Evolutionary conservation across 2,329 filamentous ascomycete genomes (phyloP), one percentile per base, ranked within the genome.

Genomic region (Blastomyces gilchristii): DNA sequence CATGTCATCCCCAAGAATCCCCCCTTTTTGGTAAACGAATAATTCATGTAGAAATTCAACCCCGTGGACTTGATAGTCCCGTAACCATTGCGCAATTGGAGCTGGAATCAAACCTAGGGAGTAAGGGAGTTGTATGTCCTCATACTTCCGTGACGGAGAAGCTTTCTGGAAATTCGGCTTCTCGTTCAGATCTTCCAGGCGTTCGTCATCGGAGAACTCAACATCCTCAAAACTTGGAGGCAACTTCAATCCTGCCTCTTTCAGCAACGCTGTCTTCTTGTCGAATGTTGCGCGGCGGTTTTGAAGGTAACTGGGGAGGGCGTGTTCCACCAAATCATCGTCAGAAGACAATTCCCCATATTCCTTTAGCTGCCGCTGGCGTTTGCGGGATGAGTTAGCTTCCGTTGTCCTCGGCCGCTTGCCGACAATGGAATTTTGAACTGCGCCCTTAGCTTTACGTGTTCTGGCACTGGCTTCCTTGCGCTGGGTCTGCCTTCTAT

Each of bases 1-100:
- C 94, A 99, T 99, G 71, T 99, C 94, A 71, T 99, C 94, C 2
- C 93, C 92, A 0, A 99, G 81, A 28, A 99, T 89, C 1, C 89
- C 91, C 0, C 94, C 94, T 68, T 87, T 88, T 71, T 99, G 94
- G 67, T 90, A 93, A 3, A 97, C 88, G 71, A 97, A 97, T 28
- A 90, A 83, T 64, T 90, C 84, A 72, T 97, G 92, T 8, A 99
- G 80, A 70, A 97, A 97, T 41, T 84, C 82, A 16, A 88, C 90
- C 5, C 94, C 94, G 37, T 89, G 83, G 1, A 97, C 81, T 73
- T 99, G 94, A 70, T 99, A 99, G 66, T 92, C 89, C 64, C 94
- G 86, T 58, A 99, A 79, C 77, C 94, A 97, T 71, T 94, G 92
- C 0, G 93, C 92, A 62, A 97, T 90, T 0, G 91, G 85, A 0